phyloP scores from a whole-genome alignment of 2,329 filamentous ascomycete species.

The Fusarium neocosmosporiellum region DNA sequence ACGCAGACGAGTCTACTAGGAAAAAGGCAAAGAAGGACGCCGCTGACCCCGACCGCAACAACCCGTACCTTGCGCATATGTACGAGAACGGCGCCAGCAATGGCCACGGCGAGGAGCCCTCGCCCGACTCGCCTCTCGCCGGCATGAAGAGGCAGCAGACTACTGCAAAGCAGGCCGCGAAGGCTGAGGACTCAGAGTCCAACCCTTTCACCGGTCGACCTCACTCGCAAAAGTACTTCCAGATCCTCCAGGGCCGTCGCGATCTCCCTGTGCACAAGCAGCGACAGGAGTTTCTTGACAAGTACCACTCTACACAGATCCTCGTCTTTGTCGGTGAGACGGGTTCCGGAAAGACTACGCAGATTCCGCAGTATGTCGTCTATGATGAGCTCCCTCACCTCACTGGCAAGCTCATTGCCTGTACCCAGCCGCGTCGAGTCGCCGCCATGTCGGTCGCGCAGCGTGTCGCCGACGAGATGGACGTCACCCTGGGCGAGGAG shows the following conservation, averaged over 20 bases:
- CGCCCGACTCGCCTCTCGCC: constrained; percentile 64
- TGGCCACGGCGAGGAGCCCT: constrained; percentile 50
- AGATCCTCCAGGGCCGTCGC: constrained; percentile 85
- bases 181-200: constrained; percentile 80
- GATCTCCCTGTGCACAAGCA: constrained; percentile 93
- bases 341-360: constrained; percentile 98
- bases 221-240: constrained; percentile 87
- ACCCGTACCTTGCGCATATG: constrained; percentile 94
- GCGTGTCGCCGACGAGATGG: constrained; percentile 97
- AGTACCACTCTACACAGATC: constrained; percentile 95
- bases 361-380: constrained; percentile 98
- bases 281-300: constrained; percentile 89
- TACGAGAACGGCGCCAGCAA: constrained; percentile 64
- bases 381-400: constrained; percentile 94
- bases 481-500: constrained; percentile 91
- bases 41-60: constrained; percentile 57
- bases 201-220: constrained; percentile 87
- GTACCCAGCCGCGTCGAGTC: constrained; percentile 96
- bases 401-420: constrained; percentile 90
- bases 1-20: constrained; percentile 54
- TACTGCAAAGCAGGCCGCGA: constrained; percentile 78
- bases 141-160: constrained; percentile 82
- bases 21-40: constrained; percentile 58
- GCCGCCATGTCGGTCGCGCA: constrained; percentile 99
- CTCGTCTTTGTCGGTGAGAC: constrained; percentile 99